A percentile compares a stretch with the other conserved stretches of the same genome.
Conservation (phyloP, 1,139 yeast genomes). For the Sugiyamaella paludigena region DNA sequence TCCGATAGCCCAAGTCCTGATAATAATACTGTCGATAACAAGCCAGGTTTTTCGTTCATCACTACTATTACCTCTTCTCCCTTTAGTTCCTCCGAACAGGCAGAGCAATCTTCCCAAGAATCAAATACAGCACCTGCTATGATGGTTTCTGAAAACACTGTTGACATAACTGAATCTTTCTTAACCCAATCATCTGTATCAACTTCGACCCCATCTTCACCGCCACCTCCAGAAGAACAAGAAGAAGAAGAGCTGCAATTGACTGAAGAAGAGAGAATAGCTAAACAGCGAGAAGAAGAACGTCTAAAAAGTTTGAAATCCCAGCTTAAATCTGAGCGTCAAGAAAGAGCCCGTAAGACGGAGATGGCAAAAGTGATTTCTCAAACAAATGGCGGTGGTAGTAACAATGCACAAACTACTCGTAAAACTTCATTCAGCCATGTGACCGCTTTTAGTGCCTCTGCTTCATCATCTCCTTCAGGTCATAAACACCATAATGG, state of each 20-base stretch:
- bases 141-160: not conserved
- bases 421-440: no score
- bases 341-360: constrained; percentile 13
- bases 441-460: no score
- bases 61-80: no score
- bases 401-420: not conserved
- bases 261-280: constrained; percentile 4
- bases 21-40: no score
- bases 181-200: not conserved
- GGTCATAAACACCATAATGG: no score
- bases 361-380: not conserved
- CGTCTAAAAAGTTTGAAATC: constrained; percentile 16
- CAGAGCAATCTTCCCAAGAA: no score
- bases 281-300: constrained; percentile 10
- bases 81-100: no score
- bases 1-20: no score
- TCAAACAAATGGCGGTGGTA: no score
- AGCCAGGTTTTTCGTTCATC: no score
- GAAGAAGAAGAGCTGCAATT: constrained; percentile 10
- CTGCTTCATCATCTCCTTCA: no score
- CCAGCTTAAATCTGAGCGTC: constrained; percentile 16
- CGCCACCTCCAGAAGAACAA: not conserved
- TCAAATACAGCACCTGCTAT: no score
- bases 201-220: not conserved
- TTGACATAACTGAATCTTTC: not conserved